Percentiles rank a stretch among this genome's conserved stretches.
phyloP scores from a whole-genome alignment of 176 grass and related monocot genomes.

The Guadua angustifolia region DNA sequence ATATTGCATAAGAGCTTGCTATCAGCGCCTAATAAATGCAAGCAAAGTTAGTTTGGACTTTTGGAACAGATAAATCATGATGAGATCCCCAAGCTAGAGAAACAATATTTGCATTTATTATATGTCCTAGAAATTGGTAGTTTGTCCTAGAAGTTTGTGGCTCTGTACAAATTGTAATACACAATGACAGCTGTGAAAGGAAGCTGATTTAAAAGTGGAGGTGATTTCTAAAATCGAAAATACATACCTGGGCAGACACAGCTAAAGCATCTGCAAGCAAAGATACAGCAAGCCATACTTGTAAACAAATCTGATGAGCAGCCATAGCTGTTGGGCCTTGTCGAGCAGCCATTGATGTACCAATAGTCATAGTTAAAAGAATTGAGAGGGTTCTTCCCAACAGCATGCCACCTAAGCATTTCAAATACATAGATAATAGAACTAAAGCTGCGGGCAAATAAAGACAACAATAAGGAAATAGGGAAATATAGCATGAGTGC shows the following conservation, averaged over 20 bases:
- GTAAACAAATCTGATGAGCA: conserved; percentile 97
- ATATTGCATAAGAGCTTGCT: conserved; percentile 77
- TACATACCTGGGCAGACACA: conserved; percentile 61
- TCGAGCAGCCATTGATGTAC: conserved; percentile 94
- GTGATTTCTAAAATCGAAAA: not conserved
- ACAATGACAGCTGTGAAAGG: not conserved
- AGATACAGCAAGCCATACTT: conserved; percentile 95
- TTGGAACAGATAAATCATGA: conserved; percentile 33
- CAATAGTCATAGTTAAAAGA: conserved; percentile 87
- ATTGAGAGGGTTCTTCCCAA: conserved; percentile 88
- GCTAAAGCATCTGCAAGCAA: conserved; percentile 71
- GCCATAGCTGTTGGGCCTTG: conserved; percentile 93
- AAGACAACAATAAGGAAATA: conserved; percentile 25
- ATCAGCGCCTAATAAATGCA: conserved; percentile 68
- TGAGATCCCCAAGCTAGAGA: not conserved
- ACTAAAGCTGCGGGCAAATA: not conserved
- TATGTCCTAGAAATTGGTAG: conserved; percentile 13
- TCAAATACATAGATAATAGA: conserved; percentile 16
- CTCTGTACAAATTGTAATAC: not conserved
- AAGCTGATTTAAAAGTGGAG: conserved; percentile 14
- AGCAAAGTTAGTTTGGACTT: conserved; percentile 30
- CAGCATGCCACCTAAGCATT: conserved; percentile 74
- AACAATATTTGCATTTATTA: conserved; percentile 32
- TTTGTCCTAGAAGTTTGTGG: not conserved
- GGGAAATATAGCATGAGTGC: conserved; percentile 13